phyloP scores from a whole-genome alignment of 1,284 basidiomycete species.

The Amylostereum areolatum region DNA sequence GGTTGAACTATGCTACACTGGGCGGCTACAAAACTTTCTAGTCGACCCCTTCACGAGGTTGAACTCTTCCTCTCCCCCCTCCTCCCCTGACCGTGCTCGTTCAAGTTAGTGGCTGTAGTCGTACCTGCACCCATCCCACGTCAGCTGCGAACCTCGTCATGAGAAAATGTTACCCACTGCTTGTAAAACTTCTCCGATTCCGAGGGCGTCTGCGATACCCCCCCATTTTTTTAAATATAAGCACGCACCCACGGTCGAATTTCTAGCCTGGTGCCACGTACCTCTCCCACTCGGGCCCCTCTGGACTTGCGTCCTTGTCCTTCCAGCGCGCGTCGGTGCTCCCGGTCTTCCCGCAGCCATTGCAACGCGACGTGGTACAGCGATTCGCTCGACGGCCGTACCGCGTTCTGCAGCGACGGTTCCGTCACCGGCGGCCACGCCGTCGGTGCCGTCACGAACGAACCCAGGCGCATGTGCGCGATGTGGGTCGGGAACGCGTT shows the following conservation, averaged over 20 bases:
- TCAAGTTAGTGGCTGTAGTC: slow-evolving; percentile 51
- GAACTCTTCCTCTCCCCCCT: neutral
- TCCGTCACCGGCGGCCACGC: slow-evolving; percentile 51
- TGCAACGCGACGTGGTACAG: slow-evolving; percentile 73
- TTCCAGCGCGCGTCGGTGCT: slow-evolving; percentile 54
- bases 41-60: neutral
- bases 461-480: slow-evolving; percentile 82
- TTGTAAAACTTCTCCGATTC: slow-evolving; percentile 88
- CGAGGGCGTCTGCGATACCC: slow-evolving; percentile 44
- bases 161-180: slow-evolving; percentile 49
- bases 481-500: slow-evolving; percentile 85
- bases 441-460: slow-evolving; percentile 59
- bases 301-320: slow-evolving; percentile 56
- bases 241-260: slow-evolving; percentile 3
- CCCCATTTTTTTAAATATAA: slow-evolving; percentile 7
- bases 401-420: slow-evolving; percentile 8
- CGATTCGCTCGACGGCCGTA: slow-evolving; percentile 27
- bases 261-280: slow-evolving; percentile 25
- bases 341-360: slow-evolving; percentile 84
- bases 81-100: too few species aligned
- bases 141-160: neutral
- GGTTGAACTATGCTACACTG: neutral
- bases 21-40: neutral
- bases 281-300: slow-evolving; percentile 63
- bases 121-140: slow-evolving; percentile 43